Conservation (phyloP, 192 early-diverging fungal species). For the Phlyctochytrium bullatum region DNA sequence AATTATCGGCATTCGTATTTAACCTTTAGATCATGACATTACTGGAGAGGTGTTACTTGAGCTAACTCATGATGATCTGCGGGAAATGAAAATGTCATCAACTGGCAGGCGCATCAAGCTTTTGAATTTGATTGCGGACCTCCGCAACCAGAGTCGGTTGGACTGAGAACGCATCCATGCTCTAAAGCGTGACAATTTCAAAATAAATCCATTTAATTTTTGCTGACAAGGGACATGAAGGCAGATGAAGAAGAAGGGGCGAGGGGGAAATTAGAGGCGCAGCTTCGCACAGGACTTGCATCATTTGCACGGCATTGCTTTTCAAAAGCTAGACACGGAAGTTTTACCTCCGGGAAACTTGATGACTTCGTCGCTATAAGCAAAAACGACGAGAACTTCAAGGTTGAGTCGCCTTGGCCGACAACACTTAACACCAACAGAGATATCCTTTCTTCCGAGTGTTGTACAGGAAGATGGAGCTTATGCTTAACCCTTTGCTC, state of each 20-base stretch:
- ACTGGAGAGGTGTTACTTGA: constrained; percentile 3
- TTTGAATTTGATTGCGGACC: not conserved
- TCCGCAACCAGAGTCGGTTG: not conserved
- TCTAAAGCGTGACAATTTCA: no score
- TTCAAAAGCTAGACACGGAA: not conserved
- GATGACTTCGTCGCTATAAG: constrained; percentile 32
- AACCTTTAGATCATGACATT: not conserved
- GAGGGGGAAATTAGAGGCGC: not conserved
- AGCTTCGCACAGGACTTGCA: not conserved
- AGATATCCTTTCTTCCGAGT: constrained; percentile 39
- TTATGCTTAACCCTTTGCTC: constrained; percentile 26
- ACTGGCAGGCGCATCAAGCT: constrained; percentile 3
- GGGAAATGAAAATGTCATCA: not conserved
- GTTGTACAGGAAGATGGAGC: constrained; percentile 35
- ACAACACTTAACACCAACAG: constrained; percentile 27
- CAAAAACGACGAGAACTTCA: constrained; percentile 44
- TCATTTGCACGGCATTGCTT: not conserved
- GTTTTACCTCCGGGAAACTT: not conserved
- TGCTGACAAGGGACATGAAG: not conserved
- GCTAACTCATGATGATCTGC: not conserved
- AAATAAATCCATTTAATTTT: no score
- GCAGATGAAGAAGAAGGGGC: not conserved
- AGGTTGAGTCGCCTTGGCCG: constrained; percentile 11
- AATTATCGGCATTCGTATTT: not conserved
- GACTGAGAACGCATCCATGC: no score